Evolutionary conservation across 2,329 filamentous ascomycete species (phyloP), one percentile per base, ranked within the genome.

Genomic region (Chaetomiaceae sp.): DNA sequence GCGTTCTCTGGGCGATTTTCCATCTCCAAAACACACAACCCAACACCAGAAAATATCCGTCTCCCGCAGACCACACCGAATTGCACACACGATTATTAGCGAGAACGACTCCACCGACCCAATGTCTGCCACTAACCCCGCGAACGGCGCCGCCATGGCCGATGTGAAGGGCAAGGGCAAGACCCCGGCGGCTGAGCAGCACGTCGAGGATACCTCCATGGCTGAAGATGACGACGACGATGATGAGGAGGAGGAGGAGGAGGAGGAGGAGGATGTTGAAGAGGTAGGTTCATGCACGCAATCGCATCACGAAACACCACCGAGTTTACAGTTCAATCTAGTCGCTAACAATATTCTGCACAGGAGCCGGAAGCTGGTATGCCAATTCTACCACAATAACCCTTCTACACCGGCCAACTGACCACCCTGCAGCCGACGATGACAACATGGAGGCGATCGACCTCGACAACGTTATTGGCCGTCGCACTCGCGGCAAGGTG

Each of bases 391-490:
- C 33, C 11, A 20, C 27, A 33, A 20, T 5, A 16, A 23, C 21
- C 14, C 11, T 29, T n/a, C 18, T 27, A n/a, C 23, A 18, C 9
- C 43, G 33, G 20, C 18, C 30, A 55, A 56, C 65, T 69, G 63
- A 70, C 62, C 53, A 59, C 51, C 40, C 53, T 73, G 79, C 75
- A 52, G 85, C 86, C 62, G 87, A 89, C 48, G 86, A 88, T 55
- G 80, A 89, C 66, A 87, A 88, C 71, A 82, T 96, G 78, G 89
- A 95, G 69, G 91, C 92, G 73, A 96, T 99, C 69, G 89, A 95
- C 68, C 76, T 82, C 53, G 81, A 82, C 69, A 97, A 97, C 80
- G 95, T 97, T 70, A 84, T 97, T 67, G 86, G 86, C 58, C 82
- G 85, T 64, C 92, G 94, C 71, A 97, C 92, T 59, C 92, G 92